phyloP scores from a whole-genome alignment of 805 yeast genomes.

The Hagleromyces aurorensis region DNA sequence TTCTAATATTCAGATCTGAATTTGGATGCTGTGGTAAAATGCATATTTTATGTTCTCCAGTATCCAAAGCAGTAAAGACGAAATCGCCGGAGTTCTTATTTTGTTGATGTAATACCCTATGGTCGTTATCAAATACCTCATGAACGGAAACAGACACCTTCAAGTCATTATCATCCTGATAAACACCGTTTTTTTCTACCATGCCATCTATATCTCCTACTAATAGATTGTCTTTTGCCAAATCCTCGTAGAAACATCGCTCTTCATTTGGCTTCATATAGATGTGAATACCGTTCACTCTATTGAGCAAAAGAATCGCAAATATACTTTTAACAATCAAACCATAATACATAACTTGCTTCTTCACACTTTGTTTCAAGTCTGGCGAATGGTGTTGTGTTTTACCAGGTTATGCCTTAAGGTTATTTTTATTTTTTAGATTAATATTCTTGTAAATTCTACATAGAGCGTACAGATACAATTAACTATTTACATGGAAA shows the following conservation, averaged over 20 bases:
- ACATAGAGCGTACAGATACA: neutral
- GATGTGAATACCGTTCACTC: slow-evolving; percentile 45
- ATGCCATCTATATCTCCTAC: slow-evolving; percentile 69
- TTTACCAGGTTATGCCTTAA: neutral
- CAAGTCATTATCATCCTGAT: slow-evolving; percentile 46
- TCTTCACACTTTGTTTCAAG: too few relatives aligned
- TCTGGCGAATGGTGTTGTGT: too few relatives aligned
- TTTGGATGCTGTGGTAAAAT: slow-evolving; percentile 45
- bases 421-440: neutral
- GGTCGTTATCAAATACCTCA: slow-evolving; percentile 71
- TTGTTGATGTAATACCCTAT: slow-evolving; percentile 65
- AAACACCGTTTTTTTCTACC: slow-evolving; percentile 45
- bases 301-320: slow-evolving; percentile 1
- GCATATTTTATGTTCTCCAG: slow-evolving; percentile 83
- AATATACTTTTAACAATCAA: neutral
- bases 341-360: neutral
- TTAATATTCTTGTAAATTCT: too few relatives aligned
- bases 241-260: slow-evolving; percentile 77
- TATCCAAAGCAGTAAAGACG: slow-evolving; percentile 71
- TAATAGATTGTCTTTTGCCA: slow-evolving; percentile 69
- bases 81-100: slow-evolving; percentile 56
- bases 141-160: slow-evolving; percentile 48
- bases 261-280: slow-evolving; percentile 69
- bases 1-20: slow-evolving; percentile 45
- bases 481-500: neutral